Evolutionary conservation across 2,329 filamentous ascomycete genomes (phyloP), one percentile per base, ranked within the genome.

Genomic region (Exophiala sideris): DNA sequence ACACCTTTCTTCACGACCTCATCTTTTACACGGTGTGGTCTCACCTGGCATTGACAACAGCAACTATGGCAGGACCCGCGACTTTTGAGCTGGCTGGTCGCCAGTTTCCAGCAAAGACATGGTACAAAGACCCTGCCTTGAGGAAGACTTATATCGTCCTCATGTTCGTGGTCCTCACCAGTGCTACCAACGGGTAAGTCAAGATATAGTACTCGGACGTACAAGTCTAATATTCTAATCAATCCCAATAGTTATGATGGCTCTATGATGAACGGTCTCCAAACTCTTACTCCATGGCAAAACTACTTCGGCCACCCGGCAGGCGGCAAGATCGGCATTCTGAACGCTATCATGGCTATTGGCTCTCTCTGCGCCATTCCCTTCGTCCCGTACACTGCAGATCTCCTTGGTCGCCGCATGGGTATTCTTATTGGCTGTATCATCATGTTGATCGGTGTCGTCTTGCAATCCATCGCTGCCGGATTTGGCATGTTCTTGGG

Each of bases 111-210:
- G 72, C 73, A 53, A 80, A 83, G 18, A 76, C 69, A 50, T 85
- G 82, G 82, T 78, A 73, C 57, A 74, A 70, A 62, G 79, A 84
- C 59, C 79, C 79, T 35, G 78, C 81, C 63, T 69, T 84, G 50
- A 73, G 81, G 48, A 79, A 74, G 65, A 75, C 84, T n/a, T 84
- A 84, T 65, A 73, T 73, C 49, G 74, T 77, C 65, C 74, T 73
- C 57, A 68, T 76, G 33, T 76, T 84, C 55, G 72, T 85, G 53
- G 79, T 82, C 67, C 71, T 84, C 51, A 81, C 80, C n/a, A 84
- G 81, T 29, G 81, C 81, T 33, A 63, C 61, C 21, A 63, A 62
- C 39, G 61, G 61, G 57, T 59, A 50, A 49, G 56, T 48, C 9
- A 24, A 16, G 20, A 18, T 41, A 7, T n/a, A 5, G 16, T 32